These are phyloP conservation scores for Stellera chamaejasme DNA, from an alignment of 345 rosid genomes.

Conservation along the genomic window DNA sequence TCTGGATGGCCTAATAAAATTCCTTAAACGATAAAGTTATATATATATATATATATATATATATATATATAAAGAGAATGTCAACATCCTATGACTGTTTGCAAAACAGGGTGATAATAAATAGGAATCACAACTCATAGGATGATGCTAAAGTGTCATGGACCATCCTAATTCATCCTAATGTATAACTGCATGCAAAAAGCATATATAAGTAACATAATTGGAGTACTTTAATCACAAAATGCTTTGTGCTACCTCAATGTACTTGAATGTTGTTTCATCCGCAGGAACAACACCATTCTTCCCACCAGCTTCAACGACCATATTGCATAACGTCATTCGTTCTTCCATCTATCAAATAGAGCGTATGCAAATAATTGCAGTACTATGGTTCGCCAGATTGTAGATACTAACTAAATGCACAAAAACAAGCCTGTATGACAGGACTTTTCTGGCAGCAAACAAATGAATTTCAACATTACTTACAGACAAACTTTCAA, in stretches of 20 bases:
- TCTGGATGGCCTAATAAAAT: too few species aligned
- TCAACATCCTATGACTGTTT: slow-evolving; percentile 1
- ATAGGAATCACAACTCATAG: not conserved
- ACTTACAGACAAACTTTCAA: slow-evolving; percentile 80
- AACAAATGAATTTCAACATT: slow-evolving; percentile 5
- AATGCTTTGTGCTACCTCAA: slow-evolving; percentile 45
- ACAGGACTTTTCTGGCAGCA: not conserved
- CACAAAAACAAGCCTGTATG: not conserved
- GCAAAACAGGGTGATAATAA: not conserved
- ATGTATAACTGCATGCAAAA: not conserved
- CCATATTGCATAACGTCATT: slow-evolving; percentile 98
- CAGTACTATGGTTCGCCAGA: slow-evolving; percentile 3
- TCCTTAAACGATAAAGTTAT: too few species aligned
- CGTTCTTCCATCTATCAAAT: slow-evolving; percentile 88
- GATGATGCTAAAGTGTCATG: not conserved
- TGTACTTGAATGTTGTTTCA: slow-evolving; percentile 77
- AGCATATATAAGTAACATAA: not conserved
- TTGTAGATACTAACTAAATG: not conserved
- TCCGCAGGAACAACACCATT: slow-evolving; percentile 96
- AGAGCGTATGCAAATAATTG: slow-evolving; percentile 9
- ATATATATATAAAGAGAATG: not conserved
- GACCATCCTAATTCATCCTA: too few species aligned
- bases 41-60: too few species aligned
- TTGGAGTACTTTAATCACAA: not conserved
- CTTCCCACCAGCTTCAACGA: slow-evolving; percentile 96